Evolutionary conservation across 2,329 filamentous ascomycete species (phyloP), one percentile per base, ranked within the genome.

Genomic region (Aquanectria penicillioides): DNA sequence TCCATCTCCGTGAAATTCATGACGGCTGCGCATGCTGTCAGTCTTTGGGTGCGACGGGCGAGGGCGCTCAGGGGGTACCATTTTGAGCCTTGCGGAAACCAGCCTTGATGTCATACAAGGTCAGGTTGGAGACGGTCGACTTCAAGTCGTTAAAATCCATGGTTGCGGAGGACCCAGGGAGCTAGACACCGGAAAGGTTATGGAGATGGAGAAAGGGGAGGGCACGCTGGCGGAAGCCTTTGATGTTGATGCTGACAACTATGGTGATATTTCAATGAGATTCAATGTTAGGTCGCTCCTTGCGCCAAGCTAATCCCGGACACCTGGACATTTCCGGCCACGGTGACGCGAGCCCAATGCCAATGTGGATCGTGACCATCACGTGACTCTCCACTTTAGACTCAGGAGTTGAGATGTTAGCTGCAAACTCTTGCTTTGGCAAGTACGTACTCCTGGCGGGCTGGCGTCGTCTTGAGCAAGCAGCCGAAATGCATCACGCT

Each of bases 1-100:
- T 96, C 92, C 91, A 95, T 94, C 74, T 97, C 94, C 36, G 94
- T 97, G 77, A 94, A 97, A 80, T 97, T 97, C 94, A 97, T 97
- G 60, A 97, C 93, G 66, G 93, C 93, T 97, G 62, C 52, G 17
- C n/a, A 48, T 48, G 38, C 25, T 29, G 67, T 79, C 59, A 79
- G 74, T 58, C 38, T 64, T 48, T 46, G 41, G 37, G 53, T 49
- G 61, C 43, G 55, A 55, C 40, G 25, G 47, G 37, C 31, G 44
- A 61, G 40, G 33, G 31, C 29, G 50, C 47, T 43, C 34, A 55
- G 49, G 49, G 46, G 23, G 47, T 81, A 97, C 94, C 94, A 94
- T 97, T 97, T 74, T 97, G 94, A 59, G 96, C 92, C 78, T 97
- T 97, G 69, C 94, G 89, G 69, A 97, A 93, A 65, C 93, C 91